Conservation (phyloP, 148 eudicot genomes). For the Rhododendron ferrugineum region DNA sequence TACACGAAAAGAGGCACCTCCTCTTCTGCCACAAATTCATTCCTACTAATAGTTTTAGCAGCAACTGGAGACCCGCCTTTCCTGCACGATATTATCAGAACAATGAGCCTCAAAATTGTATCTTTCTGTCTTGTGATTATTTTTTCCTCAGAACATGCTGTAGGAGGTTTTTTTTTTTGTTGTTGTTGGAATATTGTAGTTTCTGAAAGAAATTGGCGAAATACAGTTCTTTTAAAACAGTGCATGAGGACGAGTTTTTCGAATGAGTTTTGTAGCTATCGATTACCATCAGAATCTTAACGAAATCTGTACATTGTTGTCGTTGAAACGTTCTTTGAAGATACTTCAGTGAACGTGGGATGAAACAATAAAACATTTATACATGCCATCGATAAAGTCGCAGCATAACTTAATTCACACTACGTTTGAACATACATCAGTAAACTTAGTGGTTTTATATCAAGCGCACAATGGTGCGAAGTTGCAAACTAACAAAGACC, state of each 20-base stretch:
- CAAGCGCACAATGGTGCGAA: not conserved
- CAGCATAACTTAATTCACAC: not conserved
- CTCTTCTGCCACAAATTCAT: constrained; percentile 20
- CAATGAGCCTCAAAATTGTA: not conserved
- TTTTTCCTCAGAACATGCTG: not conserved
- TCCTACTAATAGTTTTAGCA: constrained; percentile 6
- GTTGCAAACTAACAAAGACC: not conserved
- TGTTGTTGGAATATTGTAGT: not conserved
- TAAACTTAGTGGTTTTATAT: not conserved
- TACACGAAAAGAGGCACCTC: constrained; percentile 25
- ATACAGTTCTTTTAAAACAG: not conserved
- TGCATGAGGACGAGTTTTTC: not conserved
- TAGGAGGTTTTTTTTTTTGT: not conserved
- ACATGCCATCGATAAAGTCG: not conserved
- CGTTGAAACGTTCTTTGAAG: not conserved
- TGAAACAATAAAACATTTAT: too few relatives aligned
- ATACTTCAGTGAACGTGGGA: not conserved
- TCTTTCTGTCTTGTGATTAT: not conserved
- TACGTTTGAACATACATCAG: not conserved
- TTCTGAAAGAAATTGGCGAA: not conserved
- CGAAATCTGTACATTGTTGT: not conserved
- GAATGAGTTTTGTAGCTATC: not conserved
- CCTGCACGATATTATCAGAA: constrained; percentile 10
- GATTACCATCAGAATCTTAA: not conserved
- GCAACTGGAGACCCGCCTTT: constrained; percentile 2